These are phyloP conservation scores for Globisporangium emineosum DNA, from an alignment of 352 stramenopile genomes.

Conservation along the genomic window DNA sequence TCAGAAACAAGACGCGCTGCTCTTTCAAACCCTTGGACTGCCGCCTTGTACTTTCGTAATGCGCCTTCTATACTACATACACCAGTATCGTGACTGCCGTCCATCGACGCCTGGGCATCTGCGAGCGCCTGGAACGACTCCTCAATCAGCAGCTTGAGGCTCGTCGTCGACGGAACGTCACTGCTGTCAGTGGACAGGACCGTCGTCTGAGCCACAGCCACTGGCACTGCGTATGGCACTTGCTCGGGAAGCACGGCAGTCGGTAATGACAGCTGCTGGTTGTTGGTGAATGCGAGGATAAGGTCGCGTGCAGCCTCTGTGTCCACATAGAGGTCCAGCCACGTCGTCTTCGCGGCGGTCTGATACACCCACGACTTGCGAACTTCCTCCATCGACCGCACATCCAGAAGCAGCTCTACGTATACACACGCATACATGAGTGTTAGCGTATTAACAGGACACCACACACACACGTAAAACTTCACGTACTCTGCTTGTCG, in stretches of 20 bases:
- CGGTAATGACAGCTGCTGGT: not conserved
- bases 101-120: slow-evolving; percentile 24
- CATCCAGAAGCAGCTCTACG: slow-evolving; percentile 29
- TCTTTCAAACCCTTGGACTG: slow-evolving; percentile 30
- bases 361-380: slow-evolving; percentile 37
- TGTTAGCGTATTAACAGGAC: not conserved
- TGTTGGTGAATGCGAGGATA: slow-evolving; percentile 19
- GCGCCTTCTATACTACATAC: slow-evolving; percentile 11
- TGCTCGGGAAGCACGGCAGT: not conserved
- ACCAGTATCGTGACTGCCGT: not conserved
- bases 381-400: slow-evolving; percentile 41
- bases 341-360: slow-evolving; percentile 32
- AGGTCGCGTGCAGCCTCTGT: slow-evolving; percentile 22
- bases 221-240: slow-evolving; percentile 9
- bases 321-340: slow-evolving; percentile 43
- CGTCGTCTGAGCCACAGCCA: not conserved
- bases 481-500: slow-evolving; percentile 15
- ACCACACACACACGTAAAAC: not conserved
- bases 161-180: not conserved
- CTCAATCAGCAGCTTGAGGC: slow-evolving; percentile 29
- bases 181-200: not conserved
- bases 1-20: slow-evolving; percentile 34
- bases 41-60: slow-evolving; percentile 30
- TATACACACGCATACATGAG: not conserved
- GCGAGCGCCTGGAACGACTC: slow-evolving; percentile 37